Evolutionary conservation across 257 asterid genomes (phyloP).

Genomic region (Nicotiana obtusifolia): DNA sequence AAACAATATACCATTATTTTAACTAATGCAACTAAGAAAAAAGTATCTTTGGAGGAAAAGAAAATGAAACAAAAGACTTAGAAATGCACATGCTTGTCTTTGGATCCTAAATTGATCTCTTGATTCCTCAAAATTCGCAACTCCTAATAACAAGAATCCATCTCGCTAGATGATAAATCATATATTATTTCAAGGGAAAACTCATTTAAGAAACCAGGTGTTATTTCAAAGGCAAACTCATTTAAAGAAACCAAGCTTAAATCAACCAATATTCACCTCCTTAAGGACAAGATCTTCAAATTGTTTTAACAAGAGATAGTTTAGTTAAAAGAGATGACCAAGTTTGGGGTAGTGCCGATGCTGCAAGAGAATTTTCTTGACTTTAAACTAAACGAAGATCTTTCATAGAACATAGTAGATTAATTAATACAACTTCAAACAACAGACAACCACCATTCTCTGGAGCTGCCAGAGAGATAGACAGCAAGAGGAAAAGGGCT

Average conservation of each 20-base stretch:
- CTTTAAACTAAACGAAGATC: neutral
- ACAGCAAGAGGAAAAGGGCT: neutral
- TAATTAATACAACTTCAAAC: neutral
- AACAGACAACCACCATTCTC: neutral
- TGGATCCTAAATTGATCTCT: neutral
- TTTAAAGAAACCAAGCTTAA: neutral
- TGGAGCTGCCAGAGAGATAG: neutral
- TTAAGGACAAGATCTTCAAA: neutral
- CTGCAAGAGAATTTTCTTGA: neutral
- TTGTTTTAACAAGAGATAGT: neutral
- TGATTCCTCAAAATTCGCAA: neutral
- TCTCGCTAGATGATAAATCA: neutral
- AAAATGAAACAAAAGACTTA: neutral
- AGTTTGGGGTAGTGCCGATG: no score
- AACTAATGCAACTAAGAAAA: neutral
- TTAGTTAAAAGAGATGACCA: no score
- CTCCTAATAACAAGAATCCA: neutral
- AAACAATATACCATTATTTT: constrained; percentile 8
- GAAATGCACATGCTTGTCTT: neutral
- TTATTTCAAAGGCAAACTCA: no score
- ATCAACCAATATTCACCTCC: neutral
- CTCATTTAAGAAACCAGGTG: neutral
- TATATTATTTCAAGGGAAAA: neutral
- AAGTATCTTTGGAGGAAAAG: neutral
- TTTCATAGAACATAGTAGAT: neutral